Conservation (phyloP, 192 early-diverging fungal species). For the Mortierella claussenii region DNA sequence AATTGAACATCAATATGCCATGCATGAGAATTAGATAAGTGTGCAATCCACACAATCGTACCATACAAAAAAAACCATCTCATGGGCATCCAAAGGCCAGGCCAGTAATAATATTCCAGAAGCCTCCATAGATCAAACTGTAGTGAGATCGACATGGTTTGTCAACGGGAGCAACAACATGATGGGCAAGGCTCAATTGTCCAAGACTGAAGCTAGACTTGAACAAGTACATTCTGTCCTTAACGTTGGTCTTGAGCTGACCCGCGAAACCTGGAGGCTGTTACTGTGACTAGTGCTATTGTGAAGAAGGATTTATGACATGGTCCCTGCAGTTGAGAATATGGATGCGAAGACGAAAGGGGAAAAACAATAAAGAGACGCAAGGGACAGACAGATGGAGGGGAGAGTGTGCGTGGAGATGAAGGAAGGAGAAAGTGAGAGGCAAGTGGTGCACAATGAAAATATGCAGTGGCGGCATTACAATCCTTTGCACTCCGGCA, state of each 20-base stretch:
- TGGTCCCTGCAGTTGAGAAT: too few species aligned
- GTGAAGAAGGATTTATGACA: slow-evolving; percentile 5
- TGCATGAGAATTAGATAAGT: too few species aligned
- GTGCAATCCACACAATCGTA: neutral
- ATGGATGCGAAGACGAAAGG: neutral
- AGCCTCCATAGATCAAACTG: slow-evolving; percentile 89
- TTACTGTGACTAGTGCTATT: neutral
- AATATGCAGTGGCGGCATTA: too few species aligned
- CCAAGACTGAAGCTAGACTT: slow-evolving; percentile 34
- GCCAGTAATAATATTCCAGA: slow-evolving; percentile 89
- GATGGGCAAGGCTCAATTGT: slow-evolving; percentile 84
- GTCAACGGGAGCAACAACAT: slow-evolving; percentile 80
- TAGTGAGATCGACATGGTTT: slow-evolving; percentile 78
- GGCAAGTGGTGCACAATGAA: too few species aligned
- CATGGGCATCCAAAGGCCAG: slow-evolving; percentile 83
- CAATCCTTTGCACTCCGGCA: too few species aligned
- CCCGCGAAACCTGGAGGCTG: neutral
- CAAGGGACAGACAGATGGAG: too few species aligned
- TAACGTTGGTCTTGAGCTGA: neutral
- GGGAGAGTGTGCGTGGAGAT: neutral
- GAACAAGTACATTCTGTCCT: neutral
- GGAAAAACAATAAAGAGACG: neutral
- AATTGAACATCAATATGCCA: neutral
- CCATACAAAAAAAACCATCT: slow-evolving; percentile 38
- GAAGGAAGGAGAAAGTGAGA: too few species aligned